Evolutionary conservation across 148 eudicot genomes (phyloP).

Genomic region (Cornus florida): DNA sequence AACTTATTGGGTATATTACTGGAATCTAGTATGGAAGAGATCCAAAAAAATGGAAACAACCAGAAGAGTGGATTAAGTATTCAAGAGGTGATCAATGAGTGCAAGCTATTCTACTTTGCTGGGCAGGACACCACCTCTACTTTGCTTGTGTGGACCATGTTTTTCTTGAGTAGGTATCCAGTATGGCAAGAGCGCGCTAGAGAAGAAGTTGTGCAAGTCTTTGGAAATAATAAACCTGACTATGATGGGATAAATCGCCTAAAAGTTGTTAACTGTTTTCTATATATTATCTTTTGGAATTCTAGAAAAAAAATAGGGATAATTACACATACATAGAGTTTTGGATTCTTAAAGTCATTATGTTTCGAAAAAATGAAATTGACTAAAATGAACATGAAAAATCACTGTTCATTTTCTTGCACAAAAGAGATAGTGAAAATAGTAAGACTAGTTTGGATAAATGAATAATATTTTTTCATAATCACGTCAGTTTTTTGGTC

Average conservation of each 20-base stretch:
- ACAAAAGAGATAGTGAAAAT: too few relatives aligned
- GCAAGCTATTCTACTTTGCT: conserved; percentile 20
- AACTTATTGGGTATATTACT: conserved; percentile 32
- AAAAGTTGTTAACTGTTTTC: conserved; percentile 1
- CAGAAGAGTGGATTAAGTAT: conserved; percentile 8
- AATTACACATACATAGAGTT: not conserved
- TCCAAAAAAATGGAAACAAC: conserved; percentile 12
- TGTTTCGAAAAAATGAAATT: too few relatives aligned
- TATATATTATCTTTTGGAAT: not conserved
- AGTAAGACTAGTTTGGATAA: too few relatives aligned
- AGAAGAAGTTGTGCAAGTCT: conserved; percentile 24
- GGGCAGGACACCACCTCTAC: too few relatives aligned
- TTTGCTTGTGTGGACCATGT: conserved; percentile 39
- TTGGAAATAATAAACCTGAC: conserved; percentile 31
- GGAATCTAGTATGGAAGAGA: conserved; percentile 21
- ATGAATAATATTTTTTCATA: too few relatives aligned
- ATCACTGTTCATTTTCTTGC: too few relatives aligned
- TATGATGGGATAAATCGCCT: conserved; percentile 26
- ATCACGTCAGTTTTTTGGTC: too few relatives aligned
- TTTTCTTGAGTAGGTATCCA: conserved; percentile 26
- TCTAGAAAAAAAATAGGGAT: not conserved
- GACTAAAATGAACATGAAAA: too few relatives aligned
- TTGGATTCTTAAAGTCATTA: too few relatives aligned
- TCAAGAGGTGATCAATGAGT: conserved; percentile 22
- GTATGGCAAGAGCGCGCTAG: conserved; percentile 43